Conservation (phyloP, 176 grass and related monocot species). For the Ensete ventricosum region DNA sequence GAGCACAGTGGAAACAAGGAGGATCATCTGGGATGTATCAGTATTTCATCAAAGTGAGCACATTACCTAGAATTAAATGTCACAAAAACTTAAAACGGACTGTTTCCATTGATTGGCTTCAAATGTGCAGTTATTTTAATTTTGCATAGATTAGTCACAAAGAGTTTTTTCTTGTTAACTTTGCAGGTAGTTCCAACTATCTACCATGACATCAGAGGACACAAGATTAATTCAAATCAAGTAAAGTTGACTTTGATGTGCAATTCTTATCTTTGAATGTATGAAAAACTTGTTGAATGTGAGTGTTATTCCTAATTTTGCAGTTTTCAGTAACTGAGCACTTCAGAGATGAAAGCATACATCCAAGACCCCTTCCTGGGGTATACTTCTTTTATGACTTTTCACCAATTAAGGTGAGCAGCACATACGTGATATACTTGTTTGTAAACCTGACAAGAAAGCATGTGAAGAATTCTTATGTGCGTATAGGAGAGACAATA, state of each 20-base stretch:
- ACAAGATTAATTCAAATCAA: conserved; percentile 77
- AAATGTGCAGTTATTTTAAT: neutral
- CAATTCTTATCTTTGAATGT: neutral
- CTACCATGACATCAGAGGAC: conserved; percentile 65
- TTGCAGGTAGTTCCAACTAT: conserved; percentile 89
- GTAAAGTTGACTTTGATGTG: conserved; percentile 26
- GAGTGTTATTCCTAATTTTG: neutral
- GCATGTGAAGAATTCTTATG: neutral
- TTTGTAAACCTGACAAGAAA: neutral
- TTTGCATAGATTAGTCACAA: neutral
- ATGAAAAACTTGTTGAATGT: neutral
- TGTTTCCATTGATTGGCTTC: neutral
- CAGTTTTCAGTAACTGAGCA: conserved; percentile 97
- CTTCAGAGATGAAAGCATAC: conserved; percentile 69
- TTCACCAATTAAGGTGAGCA: conserved; percentile 89
- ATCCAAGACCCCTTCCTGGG: conserved; percentile 46
- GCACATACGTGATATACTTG: neutral
- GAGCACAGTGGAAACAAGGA: conserved; percentile 68
- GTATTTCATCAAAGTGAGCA: conserved; percentile 86
- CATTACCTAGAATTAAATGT: conserved; percentile 6
- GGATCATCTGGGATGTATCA: conserved; percentile 80
- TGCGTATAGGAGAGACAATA: no score
- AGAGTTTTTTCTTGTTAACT: conserved; percentile 7
- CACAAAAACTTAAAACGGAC: neutral
- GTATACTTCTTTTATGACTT: conserved; percentile 97